Conservation (phyloP, 257 asterid genomes). For the Solanum boliviense region DNA sequence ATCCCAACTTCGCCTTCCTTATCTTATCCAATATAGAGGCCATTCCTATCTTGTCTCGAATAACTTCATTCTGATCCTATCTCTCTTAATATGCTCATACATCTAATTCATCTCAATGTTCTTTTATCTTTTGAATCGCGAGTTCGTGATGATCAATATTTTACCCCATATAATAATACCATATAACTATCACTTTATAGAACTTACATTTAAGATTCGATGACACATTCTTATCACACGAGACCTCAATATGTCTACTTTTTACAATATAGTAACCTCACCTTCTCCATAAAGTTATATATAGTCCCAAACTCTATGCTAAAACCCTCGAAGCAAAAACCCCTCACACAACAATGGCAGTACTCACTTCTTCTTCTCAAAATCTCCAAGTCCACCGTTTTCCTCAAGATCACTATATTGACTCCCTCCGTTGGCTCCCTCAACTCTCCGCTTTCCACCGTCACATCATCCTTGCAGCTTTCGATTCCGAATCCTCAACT, state of each 20-base stretch:
- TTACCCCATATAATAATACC: not conserved
- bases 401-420: conserved; percentile 57
- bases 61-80: not conserved
- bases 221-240: not conserved
- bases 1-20: accelerated
- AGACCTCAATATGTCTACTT: not conserved
- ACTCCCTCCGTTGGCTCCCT: conserved; percentile 81
- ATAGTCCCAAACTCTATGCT: not conserved
- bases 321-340: not conserved
- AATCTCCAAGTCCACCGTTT: conserved; percentile 34
- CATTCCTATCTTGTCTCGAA: not conserved
- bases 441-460: conserved; percentile 65
- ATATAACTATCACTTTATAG: not conserved
- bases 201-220: not conserved
- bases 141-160: not conserved
- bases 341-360: conserved; percentile 10
- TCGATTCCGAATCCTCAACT: conserved; percentile 42
- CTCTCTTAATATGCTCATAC: not conserved
- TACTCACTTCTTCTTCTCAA: conserved; percentile 5
- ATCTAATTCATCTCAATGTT: not conserved
- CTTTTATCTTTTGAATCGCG: too few relatives aligned
- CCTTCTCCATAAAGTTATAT: not conserved
- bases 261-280: not conserved
- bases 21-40: not conserved
- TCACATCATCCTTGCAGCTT: conserved; percentile 60